Evolutionary conservation across 768 basidiomycete genomes (phyloP).

Genomic region (Chalciporus piperatus): DNA sequence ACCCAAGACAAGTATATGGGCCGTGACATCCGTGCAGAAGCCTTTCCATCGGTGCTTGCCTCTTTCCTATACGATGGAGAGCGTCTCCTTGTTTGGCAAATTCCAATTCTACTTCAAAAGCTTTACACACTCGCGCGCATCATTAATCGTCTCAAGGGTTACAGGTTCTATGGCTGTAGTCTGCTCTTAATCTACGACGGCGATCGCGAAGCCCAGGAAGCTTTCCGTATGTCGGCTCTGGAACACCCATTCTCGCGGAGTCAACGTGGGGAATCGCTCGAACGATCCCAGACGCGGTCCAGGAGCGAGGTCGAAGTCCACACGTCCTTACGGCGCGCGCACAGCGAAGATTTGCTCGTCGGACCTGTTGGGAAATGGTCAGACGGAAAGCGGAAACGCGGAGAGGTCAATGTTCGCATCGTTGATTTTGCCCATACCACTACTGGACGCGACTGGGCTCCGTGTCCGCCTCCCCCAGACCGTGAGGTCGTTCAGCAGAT

Average conservation of each 20-base stretch:
- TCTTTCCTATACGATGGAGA: slow-evolving; percentile 87
- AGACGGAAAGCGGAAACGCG: slow-evolving; percentile 68
- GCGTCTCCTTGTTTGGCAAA: slow-evolving; percentile 82
- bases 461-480: slow-evolving; percentile 50
- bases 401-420: slow-evolving; percentile 92
- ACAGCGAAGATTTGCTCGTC: slow-evolving; percentile 75
- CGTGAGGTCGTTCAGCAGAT: slow-evolving; percentile 42
- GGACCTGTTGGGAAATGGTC: slow-evolving; percentile 65
- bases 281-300: slow-evolving; percentile 48
- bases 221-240: slow-evolving; percentile 54
- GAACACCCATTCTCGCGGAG: slow-evolving; percentile 65
- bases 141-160: slow-evolving; percentile 86
- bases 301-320: slow-evolving; percentile 40
- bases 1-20: slow-evolving; percentile 98
- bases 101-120: slow-evolving; percentile 87
- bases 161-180: slow-evolving; percentile 97
- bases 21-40: slow-evolving; percentile 80
- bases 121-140: slow-evolving; percentile 92
- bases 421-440: slow-evolving; percentile 99
- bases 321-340: slow-evolving; percentile 62
- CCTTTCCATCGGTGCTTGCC: slow-evolving; percentile 78
- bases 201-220: slow-evolving; percentile 82
- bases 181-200: slow-evolving; percentile 98
- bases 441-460: slow-evolving; percentile 87
- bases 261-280: slow-evolving; percentile 77